A percentile compares a stretch with the other conserved stretches of the same genome.
These are phyloP conservation scores for Fragaria nilgerrensis DNA, from an alignment of 306 rosid species.

Conservation along the genomic window DNA sequence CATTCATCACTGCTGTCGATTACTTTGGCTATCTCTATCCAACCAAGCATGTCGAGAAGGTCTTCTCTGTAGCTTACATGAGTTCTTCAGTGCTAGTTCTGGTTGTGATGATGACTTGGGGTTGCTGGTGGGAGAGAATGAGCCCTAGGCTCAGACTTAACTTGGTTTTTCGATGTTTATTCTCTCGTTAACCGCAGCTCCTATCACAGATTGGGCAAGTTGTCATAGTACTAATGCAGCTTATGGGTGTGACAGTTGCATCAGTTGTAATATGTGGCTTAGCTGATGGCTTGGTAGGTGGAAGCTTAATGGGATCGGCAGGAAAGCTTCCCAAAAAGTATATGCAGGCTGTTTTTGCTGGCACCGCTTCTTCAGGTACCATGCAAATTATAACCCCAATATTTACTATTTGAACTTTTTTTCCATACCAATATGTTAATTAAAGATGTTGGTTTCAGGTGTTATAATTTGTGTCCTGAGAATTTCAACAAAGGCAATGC, in stretches of 20 bases:
- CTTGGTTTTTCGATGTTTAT: constrained; percentile 49
- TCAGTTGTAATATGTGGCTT: constrained; percentile 48
- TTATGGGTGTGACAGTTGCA: constrained; percentile 39
- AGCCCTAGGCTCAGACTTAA: constrained; percentile 58
- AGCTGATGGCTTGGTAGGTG: constrained; percentile 82
- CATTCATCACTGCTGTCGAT: constrained; percentile 87
- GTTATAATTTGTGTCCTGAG: constrained; percentile 71
- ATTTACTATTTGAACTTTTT: constrained; percentile 8
- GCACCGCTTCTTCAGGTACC: constrained; percentile 92
- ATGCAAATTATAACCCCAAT: constrained; percentile 1
- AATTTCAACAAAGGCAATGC: constrained; percentile 77
- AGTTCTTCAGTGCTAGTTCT: constrained; percentile 61
- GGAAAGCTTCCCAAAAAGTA: constrained; percentile 83
- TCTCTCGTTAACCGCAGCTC: constrained; percentile 66
- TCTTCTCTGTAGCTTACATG: constrained; percentile 84
- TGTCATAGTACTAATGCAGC: constrained; percentile 37
- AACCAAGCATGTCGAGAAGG: constrained; percentile 63
- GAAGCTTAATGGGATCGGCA: constrained; percentile 91
- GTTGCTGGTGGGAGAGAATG: constrained; percentile 54
- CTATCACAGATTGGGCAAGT: constrained; percentile 56
- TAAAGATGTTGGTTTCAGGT: constrained; percentile 50
- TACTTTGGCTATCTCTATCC: constrained; percentile 83
- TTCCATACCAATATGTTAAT: not conserved
- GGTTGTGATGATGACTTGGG: constrained; percentile 60
- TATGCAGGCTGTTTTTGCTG: constrained; percentile 97